These are phyloP conservation scores for Bruguiera hainesii DNA, from an alignment of 441 rosid species.

Conservation along the genomic window DNA sequence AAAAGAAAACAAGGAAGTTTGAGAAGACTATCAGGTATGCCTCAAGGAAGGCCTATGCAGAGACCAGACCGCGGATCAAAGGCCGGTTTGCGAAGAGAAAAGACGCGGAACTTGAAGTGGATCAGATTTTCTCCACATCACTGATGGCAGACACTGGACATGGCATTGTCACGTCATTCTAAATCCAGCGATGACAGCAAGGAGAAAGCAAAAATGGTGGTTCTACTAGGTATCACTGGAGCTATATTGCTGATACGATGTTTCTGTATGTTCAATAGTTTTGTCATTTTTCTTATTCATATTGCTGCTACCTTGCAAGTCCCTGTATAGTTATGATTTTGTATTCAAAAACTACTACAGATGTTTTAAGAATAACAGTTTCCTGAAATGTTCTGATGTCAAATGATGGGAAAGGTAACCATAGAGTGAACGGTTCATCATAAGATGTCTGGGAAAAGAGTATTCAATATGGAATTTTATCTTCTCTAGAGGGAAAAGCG, in stretches of 20 bases:
- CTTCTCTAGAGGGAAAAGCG: background rate
- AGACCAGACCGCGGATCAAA: constrained; percentile 83
- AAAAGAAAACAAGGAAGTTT: constrained; percentile 77
- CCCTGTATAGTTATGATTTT: constrained; percentile 22
- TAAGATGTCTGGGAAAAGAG: background rate
- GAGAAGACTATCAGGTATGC: constrained; percentile 96
- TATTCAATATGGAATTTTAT: background rate
- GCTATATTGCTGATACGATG: constrained; percentile 23
- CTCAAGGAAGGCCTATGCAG: constrained; percentile 95
- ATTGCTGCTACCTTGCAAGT: constrained; percentile 33
- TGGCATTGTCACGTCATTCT: constrained; percentile 73
- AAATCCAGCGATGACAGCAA: constrained; percentile 8
- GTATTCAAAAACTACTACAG: constrained; percentile 3
- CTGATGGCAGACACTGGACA: constrained; percentile 44
- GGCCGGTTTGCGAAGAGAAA: constrained; percentile 86
- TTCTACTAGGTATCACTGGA: constrained; percentile 16
- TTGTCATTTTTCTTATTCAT: constrained; percentile 21
- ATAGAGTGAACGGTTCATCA: background rate
- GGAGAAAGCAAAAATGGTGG: constrained; percentile 8
- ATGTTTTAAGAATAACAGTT: background rate
- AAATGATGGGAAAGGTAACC: background rate
- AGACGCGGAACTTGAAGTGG: constrained; percentile 43
- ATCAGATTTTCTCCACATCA: constrained; percentile 54
- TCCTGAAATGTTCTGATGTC: background rate
- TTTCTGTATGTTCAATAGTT: constrained; percentile 24